These are phyloP conservation scores for Sporothrix brunneoviolacea DNA, from an alignment of 2,329 filamentous ascomycete genomes.

Conservation along the genomic window DNA sequence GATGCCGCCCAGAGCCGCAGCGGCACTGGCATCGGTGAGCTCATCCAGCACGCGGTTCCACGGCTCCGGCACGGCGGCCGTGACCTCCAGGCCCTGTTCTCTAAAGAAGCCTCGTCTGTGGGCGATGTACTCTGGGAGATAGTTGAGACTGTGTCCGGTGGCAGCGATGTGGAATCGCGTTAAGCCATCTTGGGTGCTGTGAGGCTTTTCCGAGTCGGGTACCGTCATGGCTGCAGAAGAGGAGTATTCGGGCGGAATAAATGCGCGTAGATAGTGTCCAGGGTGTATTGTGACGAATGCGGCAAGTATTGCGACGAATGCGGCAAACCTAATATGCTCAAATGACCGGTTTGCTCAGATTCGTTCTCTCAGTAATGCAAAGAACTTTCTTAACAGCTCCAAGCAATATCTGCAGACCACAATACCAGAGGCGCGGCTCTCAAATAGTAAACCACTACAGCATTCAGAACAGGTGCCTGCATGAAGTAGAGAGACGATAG, in stretches of 20 bases:
- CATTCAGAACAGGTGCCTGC: too few relatives aligned
- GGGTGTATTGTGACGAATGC: too few relatives aligned
- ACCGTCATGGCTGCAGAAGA: background rate
- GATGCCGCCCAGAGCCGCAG: slow-evolving; percentile 14
- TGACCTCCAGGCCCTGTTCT: slow-evolving; percentile 25
- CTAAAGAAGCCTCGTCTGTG: slow-evolving; percentile 25
- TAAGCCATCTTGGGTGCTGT: background rate
- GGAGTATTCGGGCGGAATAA: too few relatives aligned
- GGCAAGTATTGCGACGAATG: too few relatives aligned
- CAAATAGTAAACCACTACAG: too few relatives aligned
- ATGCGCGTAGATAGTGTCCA: too few relatives aligned
- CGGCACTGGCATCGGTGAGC: slow-evolving; percentile 20
- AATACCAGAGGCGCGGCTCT: too few relatives aligned
- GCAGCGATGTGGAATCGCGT: slow-evolving; percentile 20
- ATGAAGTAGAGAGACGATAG: too few relatives aligned
- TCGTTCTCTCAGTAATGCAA: too few relatives aligned
- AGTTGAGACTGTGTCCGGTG: slow-evolving; percentile 26
- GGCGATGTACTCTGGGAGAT: slow-evolving; percentile 27
- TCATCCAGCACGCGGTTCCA: slow-evolving; percentile 23
- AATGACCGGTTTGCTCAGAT: too few relatives aligned
- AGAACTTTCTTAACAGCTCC: too few relatives aligned
- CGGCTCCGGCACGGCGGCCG: slow-evolving; percentile 23
- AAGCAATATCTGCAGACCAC: too few relatives aligned
- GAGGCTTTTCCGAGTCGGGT: background rate
- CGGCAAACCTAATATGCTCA: background rate